A percentile compares a stretch with the other conserved stretches of the same genome.
Evolutionary conservation across 2,329 filamentous ascomycete species (phyloP).

Genomic region (Claviceps digitariae): DNA sequence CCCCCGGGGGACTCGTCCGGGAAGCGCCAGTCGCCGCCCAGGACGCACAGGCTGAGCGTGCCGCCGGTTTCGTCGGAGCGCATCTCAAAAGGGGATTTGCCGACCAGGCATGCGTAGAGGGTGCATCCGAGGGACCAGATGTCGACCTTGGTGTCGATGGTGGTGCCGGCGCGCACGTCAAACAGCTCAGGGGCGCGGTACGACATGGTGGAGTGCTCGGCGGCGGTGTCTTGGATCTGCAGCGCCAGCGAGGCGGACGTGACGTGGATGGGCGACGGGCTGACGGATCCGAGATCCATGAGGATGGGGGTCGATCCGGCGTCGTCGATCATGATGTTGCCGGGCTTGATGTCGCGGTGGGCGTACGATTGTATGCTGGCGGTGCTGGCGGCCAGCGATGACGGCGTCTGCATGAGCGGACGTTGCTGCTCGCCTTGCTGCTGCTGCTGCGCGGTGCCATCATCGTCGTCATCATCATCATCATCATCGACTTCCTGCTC

Average conservation of each 20-base stretch:
- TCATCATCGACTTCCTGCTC: slow-evolving; percentile 17
- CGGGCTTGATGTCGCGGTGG: slow-evolving; percentile 92
- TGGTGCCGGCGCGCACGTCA: slow-evolving; percentile 85
- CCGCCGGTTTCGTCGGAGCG: slow-evolving; percentile 93
- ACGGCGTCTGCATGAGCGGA: slow-evolving; percentile 52
- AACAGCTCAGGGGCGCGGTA: slow-evolving; percentile 97
- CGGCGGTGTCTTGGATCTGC: slow-evolving; percentile 84
- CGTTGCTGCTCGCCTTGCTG: slow-evolving; percentile 60
- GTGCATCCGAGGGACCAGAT: slow-evolving; percentile 97
- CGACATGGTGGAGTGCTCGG: slow-evolving; percentile 96
- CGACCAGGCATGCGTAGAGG: slow-evolving; percentile 91
- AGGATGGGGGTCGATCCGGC: slow-evolving; percentile 78
- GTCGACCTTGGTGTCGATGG: slow-evolving; percentile 92
- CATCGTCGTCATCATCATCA: slow-evolving; percentile 14
- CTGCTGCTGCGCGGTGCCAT: too few relatives aligned
- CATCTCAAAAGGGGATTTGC: slow-evolving; percentile 93
- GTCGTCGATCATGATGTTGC: slow-evolving; percentile 98
- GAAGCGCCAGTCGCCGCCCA: slow-evolving; percentile 93
- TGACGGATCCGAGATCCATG: slow-evolving; percentile 92
- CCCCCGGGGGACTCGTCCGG: slow-evolving; percentile 67
- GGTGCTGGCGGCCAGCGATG: neutral
- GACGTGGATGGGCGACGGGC: slow-evolving; percentile 75
- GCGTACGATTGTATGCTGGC: slow-evolving; percentile 57
- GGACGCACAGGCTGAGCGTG: slow-evolving; percentile 78
- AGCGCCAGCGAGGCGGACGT: slow-evolving; percentile 83